These are phyloP conservation scores for Eucalyptus virginea DNA, from an alignment of 345 rosid species.

Conservation along the genomic window DNA sequence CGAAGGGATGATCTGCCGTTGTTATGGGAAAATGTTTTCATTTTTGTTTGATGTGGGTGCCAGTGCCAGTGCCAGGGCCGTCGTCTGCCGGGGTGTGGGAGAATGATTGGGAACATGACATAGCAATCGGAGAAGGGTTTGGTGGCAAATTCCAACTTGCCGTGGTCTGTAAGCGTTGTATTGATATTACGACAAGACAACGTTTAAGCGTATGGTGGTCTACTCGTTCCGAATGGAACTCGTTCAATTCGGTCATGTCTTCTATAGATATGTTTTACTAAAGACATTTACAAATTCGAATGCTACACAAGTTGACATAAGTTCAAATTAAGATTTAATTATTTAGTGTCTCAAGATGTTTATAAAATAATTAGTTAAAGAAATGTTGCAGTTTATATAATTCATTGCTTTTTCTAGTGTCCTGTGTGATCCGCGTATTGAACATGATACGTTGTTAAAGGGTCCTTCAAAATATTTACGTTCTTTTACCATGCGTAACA, in stretches of 20 bases:
- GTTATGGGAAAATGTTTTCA: background rate
- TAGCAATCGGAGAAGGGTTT: background rate
- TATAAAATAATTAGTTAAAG: background rate
- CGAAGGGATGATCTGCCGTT: background rate
- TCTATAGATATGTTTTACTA: background rate
- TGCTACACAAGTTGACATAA: background rate
- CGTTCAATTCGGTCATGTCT: background rate
- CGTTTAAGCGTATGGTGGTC: background rate
- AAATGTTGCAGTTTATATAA: background rate
- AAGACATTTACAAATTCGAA: background rate
- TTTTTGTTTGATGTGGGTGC: background rate
- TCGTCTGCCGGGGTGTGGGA: background rate
- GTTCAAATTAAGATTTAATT: background rate
- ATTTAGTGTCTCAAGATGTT: background rate
- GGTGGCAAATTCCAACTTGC: background rate
- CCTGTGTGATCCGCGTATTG: background rate
- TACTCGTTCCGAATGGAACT: background rate
- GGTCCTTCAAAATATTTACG: background rate
- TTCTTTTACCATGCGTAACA: background rate
- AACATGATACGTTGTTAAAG: background rate
- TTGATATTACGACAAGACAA: background rate
- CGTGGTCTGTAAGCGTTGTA: background rate
- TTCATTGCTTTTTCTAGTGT: background rate
- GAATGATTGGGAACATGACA: background rate
- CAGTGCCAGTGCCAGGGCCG: background rate